Evolutionary conservation across 768 basidiomycete species (phyloP).

Genomic region (Trametes maxima): DNA sequence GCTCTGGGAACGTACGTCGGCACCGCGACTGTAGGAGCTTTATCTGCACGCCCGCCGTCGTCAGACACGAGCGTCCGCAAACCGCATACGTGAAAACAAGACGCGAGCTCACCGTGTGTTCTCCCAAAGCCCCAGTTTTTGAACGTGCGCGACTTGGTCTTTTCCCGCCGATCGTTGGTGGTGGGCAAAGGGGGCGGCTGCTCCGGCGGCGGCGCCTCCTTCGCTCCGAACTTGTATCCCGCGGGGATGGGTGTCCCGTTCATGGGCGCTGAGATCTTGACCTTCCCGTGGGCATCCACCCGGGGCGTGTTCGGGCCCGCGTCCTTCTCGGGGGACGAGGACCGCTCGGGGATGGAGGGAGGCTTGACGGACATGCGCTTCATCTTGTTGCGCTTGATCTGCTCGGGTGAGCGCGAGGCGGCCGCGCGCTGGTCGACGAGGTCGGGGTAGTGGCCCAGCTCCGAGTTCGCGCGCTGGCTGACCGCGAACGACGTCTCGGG

Average conservation of each 20-base stretch:
- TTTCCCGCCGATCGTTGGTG: conserved; percentile 76
- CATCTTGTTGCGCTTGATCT: conserved; percentile 54
- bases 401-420: conserved; percentile 54
- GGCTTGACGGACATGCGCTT: conserved; percentile 61
- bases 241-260: conserved; percentile 83
- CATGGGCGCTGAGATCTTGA: conserved; percentile 89
- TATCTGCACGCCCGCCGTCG: conserved; percentile 31
- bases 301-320: conserved; percentile 48
- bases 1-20: conserved; percentile 56
- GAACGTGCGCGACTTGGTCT: conserved; percentile 90
- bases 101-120: conserved; percentile 40
- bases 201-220: conserved; percentile 53
- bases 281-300: conserved; percentile 58
- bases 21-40: conserved; percentile 29
- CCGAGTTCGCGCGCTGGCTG: conserved; percentile 71
- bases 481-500: conserved; percentile 36
- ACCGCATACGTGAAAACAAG: neutral
- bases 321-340: conserved; percentile 52
- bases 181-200: conserved; percentile 25
- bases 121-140: conserved; percentile 79
- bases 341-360: conserved; percentile 46
- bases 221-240: conserved; percentile 88
- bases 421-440: conserved; percentile 44
- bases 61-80: neutral
- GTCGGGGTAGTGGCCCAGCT: conserved; percentile 81